Conservation (phyloP, 441 rosid species). For the Biscutella laevigata region DNA sequence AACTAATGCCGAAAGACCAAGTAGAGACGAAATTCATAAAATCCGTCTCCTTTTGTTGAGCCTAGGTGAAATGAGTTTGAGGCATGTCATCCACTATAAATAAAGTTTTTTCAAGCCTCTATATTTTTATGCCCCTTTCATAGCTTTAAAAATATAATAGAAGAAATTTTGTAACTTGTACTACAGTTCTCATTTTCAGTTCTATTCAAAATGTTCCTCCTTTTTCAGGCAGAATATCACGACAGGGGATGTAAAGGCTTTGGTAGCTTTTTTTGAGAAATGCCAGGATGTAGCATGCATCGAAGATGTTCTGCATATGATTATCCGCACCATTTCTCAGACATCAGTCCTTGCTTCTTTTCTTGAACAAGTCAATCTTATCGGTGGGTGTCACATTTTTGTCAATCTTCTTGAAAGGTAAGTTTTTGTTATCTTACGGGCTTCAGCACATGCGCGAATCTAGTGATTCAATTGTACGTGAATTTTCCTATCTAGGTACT, state of each 20-base stretch:
- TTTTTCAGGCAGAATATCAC: conserved; percentile 70
- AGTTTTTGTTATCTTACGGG: conserved; percentile 13
- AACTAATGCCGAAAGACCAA: conserved; percentile 74
- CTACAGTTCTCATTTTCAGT: conserved; percentile 11
- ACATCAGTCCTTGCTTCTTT: conserved; percentile 66
- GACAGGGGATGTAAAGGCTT: conserved; percentile 64
- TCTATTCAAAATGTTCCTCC: neutral
- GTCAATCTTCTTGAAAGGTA: conserved; percentile 92
- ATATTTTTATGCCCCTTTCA: neutral
- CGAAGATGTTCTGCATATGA: conserved; percentile 93
- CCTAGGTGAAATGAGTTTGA: conserved; percentile 98
- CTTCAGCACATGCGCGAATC: conserved; percentile 10
- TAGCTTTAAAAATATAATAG: conserved; percentile 7
- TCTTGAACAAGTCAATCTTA: conserved; percentile 78
- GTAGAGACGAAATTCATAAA: conserved; percentile 80
- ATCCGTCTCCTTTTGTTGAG: conserved; percentile 91
- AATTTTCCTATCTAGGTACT: conserved; percentile 10
- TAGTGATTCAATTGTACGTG: conserved; percentile 6
- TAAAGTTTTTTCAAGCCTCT: conserved; percentile 8
- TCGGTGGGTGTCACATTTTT: conserved; percentile 87
- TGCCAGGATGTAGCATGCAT: conserved; percentile 89
- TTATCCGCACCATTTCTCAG: conserved; percentile 84
- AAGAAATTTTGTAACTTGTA: conserved; percentile 7
- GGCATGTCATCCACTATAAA: conserved; percentile 42
- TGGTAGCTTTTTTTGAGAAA: conserved; percentile 77